Evolutionary conservation across 73 alveolate species (phyloP).

Genomic region (Tetrahymena borealis): DNA sequence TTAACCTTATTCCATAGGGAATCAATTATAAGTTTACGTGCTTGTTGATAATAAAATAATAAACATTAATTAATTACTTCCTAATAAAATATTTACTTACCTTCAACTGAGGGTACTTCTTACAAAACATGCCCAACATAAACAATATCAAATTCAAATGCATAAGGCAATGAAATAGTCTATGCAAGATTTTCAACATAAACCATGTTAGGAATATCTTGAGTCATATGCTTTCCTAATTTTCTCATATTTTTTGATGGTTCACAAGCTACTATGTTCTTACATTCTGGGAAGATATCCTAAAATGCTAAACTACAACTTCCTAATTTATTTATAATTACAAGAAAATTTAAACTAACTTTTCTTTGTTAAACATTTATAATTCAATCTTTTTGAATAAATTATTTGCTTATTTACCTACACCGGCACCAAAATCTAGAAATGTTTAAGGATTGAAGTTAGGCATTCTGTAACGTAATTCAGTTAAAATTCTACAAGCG

Average conservation of each 20-base stretch:
- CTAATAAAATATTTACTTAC: conserved; percentile 27
- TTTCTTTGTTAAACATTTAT: not conserved
- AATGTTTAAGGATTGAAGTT: conserved; percentile 16
- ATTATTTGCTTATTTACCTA: conserved; percentile 10
- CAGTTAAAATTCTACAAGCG: conserved; percentile 10
- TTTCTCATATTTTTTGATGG: conserved; percentile 69
- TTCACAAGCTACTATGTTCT: conserved; percentile 32
- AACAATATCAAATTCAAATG: conserved; percentile 55
- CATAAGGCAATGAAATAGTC: conserved; percentile 31
- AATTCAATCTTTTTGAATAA: not conserved
- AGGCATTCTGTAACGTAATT: not conserved
- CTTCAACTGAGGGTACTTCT: conserved; percentile 56
- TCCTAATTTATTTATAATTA: too few species aligned
- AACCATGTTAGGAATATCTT: conserved; percentile 38
- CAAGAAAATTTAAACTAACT: not conserved
- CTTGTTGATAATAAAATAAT: not conserved
- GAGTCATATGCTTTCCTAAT: conserved; percentile 58
- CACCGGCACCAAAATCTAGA: conserved; percentile 36
- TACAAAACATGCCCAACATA: conserved; percentile 61
- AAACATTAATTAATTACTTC: not conserved
- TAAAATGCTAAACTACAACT: not conserved
- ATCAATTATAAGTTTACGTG: conserved; percentile 20
- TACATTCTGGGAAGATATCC: not conserved
- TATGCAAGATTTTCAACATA: conserved; percentile 45
- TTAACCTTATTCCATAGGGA: conserved; percentile 54